Conservation (phyloP, 768 basidiomycete species). For the Cubamyces sp. region DNA sequence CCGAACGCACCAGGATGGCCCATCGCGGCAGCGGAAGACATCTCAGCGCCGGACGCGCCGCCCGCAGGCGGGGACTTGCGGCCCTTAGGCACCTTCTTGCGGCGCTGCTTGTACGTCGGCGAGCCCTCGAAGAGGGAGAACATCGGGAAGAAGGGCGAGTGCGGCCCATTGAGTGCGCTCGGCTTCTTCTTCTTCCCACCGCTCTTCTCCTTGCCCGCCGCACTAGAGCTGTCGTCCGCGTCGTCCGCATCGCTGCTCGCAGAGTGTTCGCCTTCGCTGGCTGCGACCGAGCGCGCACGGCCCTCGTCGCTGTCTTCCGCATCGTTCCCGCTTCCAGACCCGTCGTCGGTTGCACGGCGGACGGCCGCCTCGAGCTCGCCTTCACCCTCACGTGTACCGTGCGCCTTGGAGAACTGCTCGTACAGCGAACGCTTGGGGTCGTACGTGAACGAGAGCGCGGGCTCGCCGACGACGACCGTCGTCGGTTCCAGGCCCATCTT, state of each 20-base stretch:
- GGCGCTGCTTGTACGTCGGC: conserved; percentile 86
- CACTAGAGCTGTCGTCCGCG: conserved; percentile 27
- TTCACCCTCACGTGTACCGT: conserved; percentile 41
- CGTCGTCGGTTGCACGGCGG: conserved; percentile 32
- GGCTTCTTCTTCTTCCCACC: conserved; percentile 25
- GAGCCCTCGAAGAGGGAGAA: conserved; percentile 84
- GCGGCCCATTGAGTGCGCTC: conserved; percentile 31
- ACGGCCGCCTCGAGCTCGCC: conserved; percentile 39
- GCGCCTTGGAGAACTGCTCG: conserved; percentile 76
- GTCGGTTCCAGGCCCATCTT: conserved; percentile 90
- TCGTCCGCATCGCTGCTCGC: conserved; percentile 28
- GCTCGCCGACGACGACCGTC: conserved; percentile 75
- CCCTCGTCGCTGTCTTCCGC: conserved; percentile 22
- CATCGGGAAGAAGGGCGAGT: conserved; percentile 58
- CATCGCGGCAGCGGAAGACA: neutral
- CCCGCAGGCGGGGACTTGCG: conserved; percentile 33
- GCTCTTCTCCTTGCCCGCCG: conserved; percentile 10
- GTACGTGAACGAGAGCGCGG: conserved; percentile 86
- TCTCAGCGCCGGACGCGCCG: neutral
- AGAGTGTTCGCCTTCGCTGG: conserved; percentile 25
- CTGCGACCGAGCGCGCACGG: conserved; percentile 16
- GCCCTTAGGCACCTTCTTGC: conserved; percentile 67
- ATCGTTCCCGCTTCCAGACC: neutral
- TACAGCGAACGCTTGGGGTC: conserved; percentile 84
- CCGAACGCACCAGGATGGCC: neutral